Evolutionary conservation across 164 flowering plant species (phyloP).

Genomic region (Stephania cephalantha): DNA sequence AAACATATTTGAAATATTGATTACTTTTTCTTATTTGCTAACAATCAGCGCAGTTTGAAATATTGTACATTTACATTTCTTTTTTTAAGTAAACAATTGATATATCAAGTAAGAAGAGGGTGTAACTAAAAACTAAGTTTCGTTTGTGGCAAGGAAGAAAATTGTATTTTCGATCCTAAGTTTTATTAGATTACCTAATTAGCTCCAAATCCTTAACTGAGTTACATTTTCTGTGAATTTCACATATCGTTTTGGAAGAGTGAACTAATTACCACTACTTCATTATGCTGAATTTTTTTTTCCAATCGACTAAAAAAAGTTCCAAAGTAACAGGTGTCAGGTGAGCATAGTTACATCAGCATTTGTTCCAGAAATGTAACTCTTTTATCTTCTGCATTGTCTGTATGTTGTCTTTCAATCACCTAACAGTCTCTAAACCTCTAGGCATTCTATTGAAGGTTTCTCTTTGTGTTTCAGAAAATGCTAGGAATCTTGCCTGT

Average conservation of each 20-base stretch:
- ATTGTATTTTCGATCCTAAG: not conserved
- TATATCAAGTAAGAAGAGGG: not conserved
- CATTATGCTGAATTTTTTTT: not conserved
- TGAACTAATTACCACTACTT: not conserved
- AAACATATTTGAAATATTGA: too few species aligned
- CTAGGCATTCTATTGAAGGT: not conserved
- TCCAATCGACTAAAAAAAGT: not conserved
- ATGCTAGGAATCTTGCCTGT: not conserved
- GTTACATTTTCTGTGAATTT: not conserved
- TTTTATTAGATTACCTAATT: not conserved
- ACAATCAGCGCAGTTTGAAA: too few species aligned
- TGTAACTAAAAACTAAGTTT: not conserved
- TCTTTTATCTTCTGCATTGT: not conserved
- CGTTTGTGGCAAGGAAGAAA: not conserved
- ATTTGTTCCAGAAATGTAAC: not conserved
- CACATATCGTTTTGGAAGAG: not conserved
- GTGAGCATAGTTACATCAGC: not conserved
- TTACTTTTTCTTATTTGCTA: not conserved
- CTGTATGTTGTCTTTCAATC: too few species aligned
- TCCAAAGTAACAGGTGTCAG: not conserved
- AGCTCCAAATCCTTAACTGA: not conserved
- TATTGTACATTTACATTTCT: not conserved
- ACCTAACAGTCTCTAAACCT: not conserved
- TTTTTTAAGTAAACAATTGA: too few species aligned
- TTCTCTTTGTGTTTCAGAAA: not conserved